Evolutionary conservation across 768 basidiomycete species (phyloP).

Genomic region (Mycena epipterygia): DNA sequence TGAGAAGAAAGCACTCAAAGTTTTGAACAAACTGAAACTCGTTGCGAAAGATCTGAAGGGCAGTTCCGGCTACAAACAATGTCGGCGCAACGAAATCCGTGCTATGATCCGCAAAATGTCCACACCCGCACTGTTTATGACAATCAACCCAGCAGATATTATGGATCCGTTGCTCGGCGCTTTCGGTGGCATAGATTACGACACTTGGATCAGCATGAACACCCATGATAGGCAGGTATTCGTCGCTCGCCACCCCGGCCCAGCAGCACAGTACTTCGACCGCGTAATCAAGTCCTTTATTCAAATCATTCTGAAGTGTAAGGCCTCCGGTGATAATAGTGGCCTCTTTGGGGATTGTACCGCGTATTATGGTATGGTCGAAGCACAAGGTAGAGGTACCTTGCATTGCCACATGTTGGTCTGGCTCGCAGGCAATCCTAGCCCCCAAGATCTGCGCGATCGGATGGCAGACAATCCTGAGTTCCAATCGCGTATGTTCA

Average conservation of each 20-base stretch:
- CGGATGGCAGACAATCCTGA: not conserved
- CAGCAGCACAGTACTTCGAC: slow-evolving; percentile 1
- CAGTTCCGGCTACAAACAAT: slow-evolving; percentile 33
- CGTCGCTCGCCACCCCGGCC: not conserved
- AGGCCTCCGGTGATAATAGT: not conserved
- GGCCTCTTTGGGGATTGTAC: not conserved
- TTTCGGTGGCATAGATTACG: slow-evolving; percentile 36
- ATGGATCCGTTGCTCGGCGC: slow-evolving; percentile 42
- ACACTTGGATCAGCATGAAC: not conserved
- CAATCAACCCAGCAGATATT: slow-evolving; percentile 48
- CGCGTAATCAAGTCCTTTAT: not conserved
- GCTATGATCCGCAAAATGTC: slow-evolving; percentile 37
- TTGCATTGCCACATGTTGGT: slow-evolving; percentile 49
- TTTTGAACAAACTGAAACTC: not conserved
- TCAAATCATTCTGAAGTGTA: not conserved
- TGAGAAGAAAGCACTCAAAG: not conserved
- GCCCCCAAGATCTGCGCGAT: not conserved
- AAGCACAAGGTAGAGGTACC: slow-evolving; percentile 39
- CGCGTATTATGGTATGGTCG: not conserved
- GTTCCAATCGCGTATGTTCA: not conserved
- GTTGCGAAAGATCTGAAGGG: slow-evolving; percentile 25
- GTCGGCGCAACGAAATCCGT: slow-evolving; percentile 44
- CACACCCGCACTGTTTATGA: slow-evolving; percentile 45
- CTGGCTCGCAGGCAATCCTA: not conserved
- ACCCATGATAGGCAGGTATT: not conserved